Evolutionary conservation across 768 basidiomycete genomes (phyloP).

Genomic region (Lentinula raphanica): DNA sequence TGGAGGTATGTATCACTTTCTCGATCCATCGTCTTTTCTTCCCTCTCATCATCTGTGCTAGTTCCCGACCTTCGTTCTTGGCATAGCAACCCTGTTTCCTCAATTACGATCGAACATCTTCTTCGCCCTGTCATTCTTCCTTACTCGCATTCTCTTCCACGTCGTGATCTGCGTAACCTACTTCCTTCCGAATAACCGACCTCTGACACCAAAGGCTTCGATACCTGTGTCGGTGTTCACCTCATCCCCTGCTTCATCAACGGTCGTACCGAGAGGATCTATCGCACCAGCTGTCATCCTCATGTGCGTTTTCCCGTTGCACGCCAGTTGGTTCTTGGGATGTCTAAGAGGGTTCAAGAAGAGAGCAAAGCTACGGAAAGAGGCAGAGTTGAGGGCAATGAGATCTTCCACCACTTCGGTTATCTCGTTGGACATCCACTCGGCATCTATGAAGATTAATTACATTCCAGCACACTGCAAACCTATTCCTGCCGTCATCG

Average conservation of each 20-base stretch:
- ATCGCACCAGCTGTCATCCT: constrained; percentile 35
- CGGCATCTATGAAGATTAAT: not conserved
- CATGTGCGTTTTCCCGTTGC: constrained; percentile 39
- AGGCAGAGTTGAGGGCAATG: not conserved
- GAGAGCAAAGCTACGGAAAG: constrained; percentile 16
- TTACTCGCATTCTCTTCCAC: constrained; percentile 46
- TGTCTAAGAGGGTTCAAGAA: constrained; percentile 44
- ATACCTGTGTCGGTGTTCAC: not conserved
- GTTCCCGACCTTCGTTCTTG: constrained; percentile 53
- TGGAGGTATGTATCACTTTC: constrained; percentile 35
- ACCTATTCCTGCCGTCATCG: not conserved
- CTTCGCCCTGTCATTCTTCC: constrained; percentile 48
- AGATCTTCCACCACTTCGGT: not conserved
- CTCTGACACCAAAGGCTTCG: not conserved
- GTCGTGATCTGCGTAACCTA: constrained; percentile 29
- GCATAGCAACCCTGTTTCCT: constrained; percentile 39
- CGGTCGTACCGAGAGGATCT: constrained; percentile 22
- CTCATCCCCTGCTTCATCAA: not conserved
- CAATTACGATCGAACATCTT: constrained; percentile 40
- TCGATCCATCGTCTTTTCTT: not conserved
- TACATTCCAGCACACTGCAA: not conserved
- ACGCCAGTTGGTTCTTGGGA: constrained; percentile 49
- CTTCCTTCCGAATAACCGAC: constrained; percentile 22
- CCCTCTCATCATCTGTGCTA: constrained; percentile 11
- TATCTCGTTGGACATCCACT: not conserved